Evolutionary conservation across 495 filamentous ascomycete genomes (phyloP).

Genomic region (Pyronema domesticum): DNA sequence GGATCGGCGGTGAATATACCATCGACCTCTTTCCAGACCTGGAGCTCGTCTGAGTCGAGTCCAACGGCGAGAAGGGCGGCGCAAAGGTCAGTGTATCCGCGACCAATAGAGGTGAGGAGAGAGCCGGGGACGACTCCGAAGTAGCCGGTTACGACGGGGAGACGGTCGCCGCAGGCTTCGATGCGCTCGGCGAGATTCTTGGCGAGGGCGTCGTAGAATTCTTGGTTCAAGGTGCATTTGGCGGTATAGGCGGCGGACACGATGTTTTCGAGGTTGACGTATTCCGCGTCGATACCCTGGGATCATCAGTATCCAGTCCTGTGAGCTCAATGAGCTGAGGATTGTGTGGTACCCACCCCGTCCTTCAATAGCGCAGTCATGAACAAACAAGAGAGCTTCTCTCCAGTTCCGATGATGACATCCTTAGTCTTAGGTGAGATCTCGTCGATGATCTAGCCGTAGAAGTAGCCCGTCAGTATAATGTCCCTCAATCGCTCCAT

Average conservation of each 20-base stretch:
- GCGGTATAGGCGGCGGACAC: constrained; percentile 37
- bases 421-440: constrained; percentile 69
- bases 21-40: constrained; percentile 86
- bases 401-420: constrained; percentile 72
- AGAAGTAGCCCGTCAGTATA: not conserved
- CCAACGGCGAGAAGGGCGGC: constrained; percentile 67
- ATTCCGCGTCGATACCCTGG: constrained; percentile 59
- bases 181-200: constrained; percentile 47
- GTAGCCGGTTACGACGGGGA: constrained; percentile 60
- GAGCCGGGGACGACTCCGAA: constrained; percentile 60
- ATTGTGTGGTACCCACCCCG: constrained; percentile 23
- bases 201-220: constrained; percentile 58
- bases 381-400: constrained; percentile 78
- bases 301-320: not conserved
- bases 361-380: constrained; percentile 68
- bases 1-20: constrained; percentile 82
- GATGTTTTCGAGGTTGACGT: constrained; percentile 55
- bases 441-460: constrained; percentile 36
- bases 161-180: constrained; percentile 44
- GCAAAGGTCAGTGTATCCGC: constrained; percentile 78
- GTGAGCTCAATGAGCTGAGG: not conserved
- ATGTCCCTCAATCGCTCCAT: not conserved
- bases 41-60: constrained; percentile 55
- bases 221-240: constrained; percentile 46
- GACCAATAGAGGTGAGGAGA: constrained; percentile 46